Evolutionary conservation across 768 basidiomycete species (phyloP).

Genomic region (Chalciporus piperatus): DNA sequence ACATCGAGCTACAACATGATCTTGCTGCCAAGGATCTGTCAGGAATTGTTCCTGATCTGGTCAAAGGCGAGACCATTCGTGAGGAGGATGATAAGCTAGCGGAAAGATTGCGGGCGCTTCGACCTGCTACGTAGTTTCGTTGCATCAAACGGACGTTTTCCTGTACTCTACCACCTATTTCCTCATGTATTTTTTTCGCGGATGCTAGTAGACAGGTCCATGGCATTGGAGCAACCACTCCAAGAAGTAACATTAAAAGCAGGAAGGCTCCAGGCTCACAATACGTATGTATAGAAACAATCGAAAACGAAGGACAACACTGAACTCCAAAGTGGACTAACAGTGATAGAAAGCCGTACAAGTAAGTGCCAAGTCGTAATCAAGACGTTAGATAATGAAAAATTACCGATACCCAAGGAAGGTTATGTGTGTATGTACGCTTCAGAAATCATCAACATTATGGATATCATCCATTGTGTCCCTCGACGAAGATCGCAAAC

Average conservation of each 20-base stretch:
- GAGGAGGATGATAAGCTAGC: constrained; percentile 84
- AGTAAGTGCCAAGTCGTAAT: constrained; percentile 12
- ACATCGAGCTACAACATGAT: constrained; percentile 93
- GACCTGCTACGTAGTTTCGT: constrained; percentile 60
- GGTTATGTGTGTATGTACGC: not conserved
- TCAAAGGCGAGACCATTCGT: constrained; percentile 49
- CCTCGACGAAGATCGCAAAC: constrained; percentile 56
- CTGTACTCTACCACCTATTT: constrained; percentile 10
- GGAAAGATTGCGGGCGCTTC: constrained; percentile 82
- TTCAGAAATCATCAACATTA: constrained; percentile 4
- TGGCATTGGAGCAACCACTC: not conserved
- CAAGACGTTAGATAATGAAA: constrained; percentile 25
- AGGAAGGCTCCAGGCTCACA: constrained; percentile 5
- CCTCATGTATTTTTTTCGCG: not conserved
- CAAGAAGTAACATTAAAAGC: constrained; percentile 11
- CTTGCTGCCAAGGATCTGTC: constrained; percentile 63
- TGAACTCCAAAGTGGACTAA: constrained; percentile 9
- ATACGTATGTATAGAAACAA: not conserved
- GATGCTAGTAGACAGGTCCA: not conserved
- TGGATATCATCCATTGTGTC: constrained; percentile 21
- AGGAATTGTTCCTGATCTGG: constrained; percentile 53
- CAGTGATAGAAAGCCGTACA: constrained; percentile 20
- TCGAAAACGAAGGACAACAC: constrained; percentile 11
- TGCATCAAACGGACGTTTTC: not conserved
- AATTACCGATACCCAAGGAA: constrained; percentile 23